Base-by-base conservation (phyloP, 345 rosid species). In the Cardamine occulta region DNA sequence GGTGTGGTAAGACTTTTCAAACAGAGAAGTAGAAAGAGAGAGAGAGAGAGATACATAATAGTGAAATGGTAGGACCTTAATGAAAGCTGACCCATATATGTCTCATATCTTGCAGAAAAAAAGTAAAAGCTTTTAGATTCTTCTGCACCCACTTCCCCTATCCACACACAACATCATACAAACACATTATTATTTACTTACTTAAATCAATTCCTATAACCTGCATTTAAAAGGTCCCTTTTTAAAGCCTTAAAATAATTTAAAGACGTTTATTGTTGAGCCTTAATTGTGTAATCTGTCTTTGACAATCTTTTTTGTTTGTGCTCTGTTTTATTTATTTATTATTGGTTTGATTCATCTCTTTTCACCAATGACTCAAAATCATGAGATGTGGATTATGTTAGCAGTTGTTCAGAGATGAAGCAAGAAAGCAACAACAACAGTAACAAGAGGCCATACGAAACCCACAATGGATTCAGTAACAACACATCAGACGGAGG, bases 101-200 rank as follows among this genome's bases (percentile, higher is more conserved):
- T 79, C 78, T 79, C 81, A 66, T 66, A 78, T 78, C 68, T 72
- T 66, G 64, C 74, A 67, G 45, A 66, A 73, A 21, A 21, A 21
- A 78, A 66, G 68, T 77, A 40, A 86, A 74, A 63, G 80, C 80
- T 65, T 74, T 73, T 70, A 71, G 86, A 84, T 83, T 86, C 87
- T 82, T 85, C 86, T 82, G 78, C 64, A 66, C 82, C 59, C 79
- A 75, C 57, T 35, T 48, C 80, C 91, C 90, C 88, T 81, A 85
- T 63, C 93, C 89, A 76, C 81, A 84, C 81, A 73, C 44, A 37
- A 64, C 74, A 51, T 53, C 28, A 11, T 72, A 40, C 34, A 19
- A 17, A 48, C 40, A 53, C 66, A 26, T 34, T 7, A 11, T 23
- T 39, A 58, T 39, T 2, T 37, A 45, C 72, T 42, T 42, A 5